These are phyloP conservation scores for Cudoniella acicularis DNA, from an alignment of 495 filamentous ascomycete species.

Conservation along the genomic window DNA sequence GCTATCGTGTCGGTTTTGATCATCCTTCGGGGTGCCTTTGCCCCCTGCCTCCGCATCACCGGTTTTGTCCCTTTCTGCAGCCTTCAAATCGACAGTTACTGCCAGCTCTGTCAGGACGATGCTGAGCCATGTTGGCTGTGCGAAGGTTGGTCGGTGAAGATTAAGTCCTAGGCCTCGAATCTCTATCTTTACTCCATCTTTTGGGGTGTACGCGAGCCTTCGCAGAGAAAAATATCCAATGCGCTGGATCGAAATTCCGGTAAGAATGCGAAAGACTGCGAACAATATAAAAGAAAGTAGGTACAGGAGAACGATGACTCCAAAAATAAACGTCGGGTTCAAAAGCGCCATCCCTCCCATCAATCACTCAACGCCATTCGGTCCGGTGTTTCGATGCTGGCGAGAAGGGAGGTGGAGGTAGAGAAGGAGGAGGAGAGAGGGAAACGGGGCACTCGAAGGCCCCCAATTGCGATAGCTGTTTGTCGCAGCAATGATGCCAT, in stretches of 20 bases:
- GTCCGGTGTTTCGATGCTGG: no score
- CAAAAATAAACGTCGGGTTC: constrained; percentile 76
- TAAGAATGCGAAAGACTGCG: constrained; percentile 85
- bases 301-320: constrained; percentile 79
- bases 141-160: constrained; percentile 89
- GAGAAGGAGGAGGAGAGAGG: neutral
- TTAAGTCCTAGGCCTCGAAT: constrained; percentile 83
- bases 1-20: constrained; percentile 19
- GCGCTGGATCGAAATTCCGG: constrained; percentile 93
- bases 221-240: constrained; percentile 88
- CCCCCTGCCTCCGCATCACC: constrained; percentile 16
- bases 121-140: constrained; percentile 95
- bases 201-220: constrained; percentile 81
- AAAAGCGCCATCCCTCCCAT: constrained; percentile 27
- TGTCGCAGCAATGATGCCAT: neutral
- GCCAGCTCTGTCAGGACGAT: constrained; percentile 79
- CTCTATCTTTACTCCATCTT: constrained; percentile 83
- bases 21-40: constrained; percentile 21
- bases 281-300: constrained; percentile 90
- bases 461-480: neutral
- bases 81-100: constrained; percentile 73
- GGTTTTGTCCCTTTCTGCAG: constrained; percentile 46
- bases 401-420: neutral
- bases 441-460: neutral
- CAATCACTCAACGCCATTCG: constrained; percentile 14